Conservation (phyloP, 139 green algal genomes). For the Tetradesmus obliquus region DNA sequence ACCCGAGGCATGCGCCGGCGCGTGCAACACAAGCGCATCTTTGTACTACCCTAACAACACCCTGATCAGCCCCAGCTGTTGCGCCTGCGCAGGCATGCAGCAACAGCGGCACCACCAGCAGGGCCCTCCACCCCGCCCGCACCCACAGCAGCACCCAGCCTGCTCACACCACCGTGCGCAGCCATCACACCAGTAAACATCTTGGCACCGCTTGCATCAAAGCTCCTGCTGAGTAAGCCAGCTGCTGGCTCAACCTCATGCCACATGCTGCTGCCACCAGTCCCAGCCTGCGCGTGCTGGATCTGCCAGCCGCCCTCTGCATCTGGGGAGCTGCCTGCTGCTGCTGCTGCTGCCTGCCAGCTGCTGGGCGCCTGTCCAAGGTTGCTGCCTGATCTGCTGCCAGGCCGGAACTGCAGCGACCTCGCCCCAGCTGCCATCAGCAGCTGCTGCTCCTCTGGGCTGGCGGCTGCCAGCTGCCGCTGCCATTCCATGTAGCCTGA, state of each 20-base stretch:
- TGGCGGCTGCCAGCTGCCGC: not conserved
- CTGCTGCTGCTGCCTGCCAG: not conserved
- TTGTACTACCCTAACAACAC: not conserved
- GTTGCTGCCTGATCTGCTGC: not conserved
- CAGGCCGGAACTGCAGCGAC: not conserved
- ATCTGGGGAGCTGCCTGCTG: not conserved
- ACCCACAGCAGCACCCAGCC: not conserved
- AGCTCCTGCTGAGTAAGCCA: not conserved
- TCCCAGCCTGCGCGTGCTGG: not conserved
- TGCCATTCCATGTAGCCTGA: not conserved
- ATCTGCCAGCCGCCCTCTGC: not conserved
- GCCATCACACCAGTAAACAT: not conserved
- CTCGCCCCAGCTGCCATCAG: not conserved
- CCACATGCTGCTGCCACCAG: not conserved
- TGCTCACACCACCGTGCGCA: not conserved
- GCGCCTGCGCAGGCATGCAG: not conserved
- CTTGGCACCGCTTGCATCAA: not conserved
- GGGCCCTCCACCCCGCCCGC: not conserved
- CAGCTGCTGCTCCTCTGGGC: not conserved
- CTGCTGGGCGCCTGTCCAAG: not conserved
- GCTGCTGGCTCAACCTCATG: not conserved
- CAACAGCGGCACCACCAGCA: not conserved
- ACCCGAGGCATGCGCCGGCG: too few species aligned
- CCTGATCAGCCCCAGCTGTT: constrained; percentile 16
- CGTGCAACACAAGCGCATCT: too few species aligned